Evolutionary conservation across 176 grass and related monocot genomes (phyloP), one percentile per base, ranked within the genome.

Genomic region (Melocanna baccifera): DNA sequence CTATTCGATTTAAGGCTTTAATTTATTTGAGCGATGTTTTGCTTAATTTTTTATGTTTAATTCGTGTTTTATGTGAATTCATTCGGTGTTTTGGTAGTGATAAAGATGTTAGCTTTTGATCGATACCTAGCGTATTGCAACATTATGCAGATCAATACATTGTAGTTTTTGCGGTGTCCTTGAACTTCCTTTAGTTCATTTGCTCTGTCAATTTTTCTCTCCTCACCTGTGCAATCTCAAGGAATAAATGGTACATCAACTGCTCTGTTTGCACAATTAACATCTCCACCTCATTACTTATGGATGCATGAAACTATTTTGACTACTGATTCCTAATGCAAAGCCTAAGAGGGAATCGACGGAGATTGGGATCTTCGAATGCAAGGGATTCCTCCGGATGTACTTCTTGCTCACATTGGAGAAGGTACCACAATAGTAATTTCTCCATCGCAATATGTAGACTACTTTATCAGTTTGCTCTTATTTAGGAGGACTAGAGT

Each of bases 361-460:
- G 2, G 97, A 99, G 22, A 96, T 99, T 73, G 97, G 96, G 88
- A 99, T 99, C 16, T 99, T 94, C 47, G 97, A 63, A 99, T 99
- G 97, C 97, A 99, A 89, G 97, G 97, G 85, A 93, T 99, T 79
- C 97, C 91, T 73, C 47, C 93, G 26, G 84, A 92, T 75, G 88
- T 99, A 32, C 80, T 99, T 50, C 90, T 93, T 74, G 97, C 97
- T 32, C 97, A 99, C 80, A 96, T 96, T 39, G 97, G 97, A n/a
- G 97, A 99, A 94, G 96, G 96, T 99, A 89, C 83, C 8, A 4
- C 41, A 7, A 12, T 56, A 39, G 0, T 2, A 25, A 37, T 22
- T 73, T 74, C 23, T 34, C 12, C 20, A 75, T 20, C 16, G 45
- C 6, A 32, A 16, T 41, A 34, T 53, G 23, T 67, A 64, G 40